These are phyloP conservation scores for Fomitopsis pinicola DNA, from an alignment of 1,284 basidiomycete species.

Conservation along the genomic window DNA sequence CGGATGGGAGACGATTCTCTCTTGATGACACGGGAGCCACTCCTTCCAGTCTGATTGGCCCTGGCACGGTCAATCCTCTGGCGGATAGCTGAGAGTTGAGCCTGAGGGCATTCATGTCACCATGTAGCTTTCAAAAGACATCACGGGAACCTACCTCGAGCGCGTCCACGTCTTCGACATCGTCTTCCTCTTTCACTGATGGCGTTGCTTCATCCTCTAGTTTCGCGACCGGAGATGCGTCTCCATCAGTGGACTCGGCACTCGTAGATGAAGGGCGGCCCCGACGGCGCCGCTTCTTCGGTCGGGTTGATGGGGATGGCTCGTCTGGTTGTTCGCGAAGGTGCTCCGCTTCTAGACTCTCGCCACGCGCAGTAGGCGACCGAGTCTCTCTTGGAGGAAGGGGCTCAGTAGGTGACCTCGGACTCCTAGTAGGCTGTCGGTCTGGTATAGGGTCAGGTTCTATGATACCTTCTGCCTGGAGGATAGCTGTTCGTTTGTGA, in stretches of 20 bases:
- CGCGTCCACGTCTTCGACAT: neutral
- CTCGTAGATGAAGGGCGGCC: too few relatives aligned
- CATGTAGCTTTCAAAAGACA: neutral
- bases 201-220: neutral
- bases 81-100: neutral
- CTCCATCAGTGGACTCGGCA: neutral
- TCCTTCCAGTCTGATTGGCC: neutral
- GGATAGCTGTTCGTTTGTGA: conserved; percentile 2
- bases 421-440: neutral
- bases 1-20: neutral
- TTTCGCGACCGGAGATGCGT: too few relatives aligned
- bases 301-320: too few relatives aligned
- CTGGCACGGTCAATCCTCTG: neutral
- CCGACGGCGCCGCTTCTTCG: too few relatives aligned
- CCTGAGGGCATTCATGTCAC: neutral
- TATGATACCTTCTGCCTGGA: conserved; percentile 13
- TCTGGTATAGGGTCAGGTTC: neutral
- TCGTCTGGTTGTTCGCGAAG: too few relatives aligned
- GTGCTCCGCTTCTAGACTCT: too few relatives aligned
- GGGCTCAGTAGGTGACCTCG: too few relatives aligned
- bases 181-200: neutral
- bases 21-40: neutral
- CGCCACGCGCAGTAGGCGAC: too few relatives aligned
- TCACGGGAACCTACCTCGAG: neutral
- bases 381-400: too few relatives aligned